Base-by-base conservation (phyloP, 2,329 filamentous ascomycete species). In the Ambrosiella xylebori region DNA sequence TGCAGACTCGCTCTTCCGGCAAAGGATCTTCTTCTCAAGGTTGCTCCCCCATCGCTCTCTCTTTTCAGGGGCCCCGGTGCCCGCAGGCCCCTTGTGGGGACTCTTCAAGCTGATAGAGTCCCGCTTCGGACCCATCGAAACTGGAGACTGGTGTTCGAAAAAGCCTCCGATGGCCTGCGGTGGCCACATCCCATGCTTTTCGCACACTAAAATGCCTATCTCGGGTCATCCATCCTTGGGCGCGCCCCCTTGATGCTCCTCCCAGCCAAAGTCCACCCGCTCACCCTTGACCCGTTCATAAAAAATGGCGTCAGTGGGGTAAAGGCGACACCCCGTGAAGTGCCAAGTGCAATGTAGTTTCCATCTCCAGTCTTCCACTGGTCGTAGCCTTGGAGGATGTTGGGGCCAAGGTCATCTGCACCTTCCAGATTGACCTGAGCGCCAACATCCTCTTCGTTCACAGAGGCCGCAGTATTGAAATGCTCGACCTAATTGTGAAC, bases 281-380 rank as follows among this genome's bases (percentile, higher is more conserved):
- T 8, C 8, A 9, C 47, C 17, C 19, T 51, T 51, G 47, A n/a
- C 47, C 27, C 9, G 8, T n/a, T 51, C 19, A n/a, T 36, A 3
- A 56, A 75, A 54, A 73, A 73, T 0, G 73, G 65, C 5, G 69
- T 68, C 1, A 76, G 65, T 0, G 73, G 74, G 2, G 72, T 75
- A 60, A 71, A 76, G 8, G 47, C 44, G 37, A 56, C 8, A 17
- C 17, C 44, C 17, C 53, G 36, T 40, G 7, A 27, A 38, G 2
- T 5, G 4, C 2, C 13, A 39, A 12, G 44, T 9, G 19, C 7
- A 52, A 35, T 12, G 13, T 13, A 8, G 27, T 9, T 8, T 15
- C 13, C 19, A 7, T 40, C n/a, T 9, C 19, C 15, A 1, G 19
- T 47, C 54, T 59, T 56, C 58, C 54, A 59, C 7, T 54, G 44